Conservation (phyloP, 495 filamentous ascomycete genomes). For the Friedmanniomyces endolithicus region DNA sequence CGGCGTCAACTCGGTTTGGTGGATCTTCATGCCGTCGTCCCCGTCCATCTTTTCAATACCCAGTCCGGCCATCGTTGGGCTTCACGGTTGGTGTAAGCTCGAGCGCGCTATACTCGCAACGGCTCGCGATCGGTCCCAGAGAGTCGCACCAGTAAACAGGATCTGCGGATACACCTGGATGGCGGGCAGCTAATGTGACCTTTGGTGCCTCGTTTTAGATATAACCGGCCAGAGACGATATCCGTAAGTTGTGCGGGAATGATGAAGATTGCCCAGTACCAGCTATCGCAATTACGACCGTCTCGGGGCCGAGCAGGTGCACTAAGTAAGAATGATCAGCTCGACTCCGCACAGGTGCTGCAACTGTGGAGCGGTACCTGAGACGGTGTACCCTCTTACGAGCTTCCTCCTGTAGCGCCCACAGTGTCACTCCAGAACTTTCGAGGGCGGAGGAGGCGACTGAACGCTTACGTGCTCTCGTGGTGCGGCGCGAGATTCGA, state of each 20-base stretch:
- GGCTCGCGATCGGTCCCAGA: not conserved
- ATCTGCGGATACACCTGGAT: not conserved
- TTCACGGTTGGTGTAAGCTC: not conserved
- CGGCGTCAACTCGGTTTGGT: not conserved
- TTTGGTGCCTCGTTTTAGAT: not conserved
- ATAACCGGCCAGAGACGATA: no score
- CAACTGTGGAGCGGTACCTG: not conserved
- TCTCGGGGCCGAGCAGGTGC: no score
- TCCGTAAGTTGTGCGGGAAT: no score
- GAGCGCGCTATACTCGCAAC: not conserved
- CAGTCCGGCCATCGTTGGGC: not conserved
- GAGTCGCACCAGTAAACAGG: not conserved
- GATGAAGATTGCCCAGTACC: no score
- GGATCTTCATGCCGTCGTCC: slow-evolving; percentile 1
- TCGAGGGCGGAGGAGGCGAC: not conserved
- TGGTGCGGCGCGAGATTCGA: not conserved
- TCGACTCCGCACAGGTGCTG: not conserved
- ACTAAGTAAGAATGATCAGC: not conserved
- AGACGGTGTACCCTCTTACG: not conserved
- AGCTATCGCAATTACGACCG: no score
- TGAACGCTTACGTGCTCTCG: not conserved
- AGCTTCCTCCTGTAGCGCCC: not conserved
- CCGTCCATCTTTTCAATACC: slow-evolving; percentile 1
- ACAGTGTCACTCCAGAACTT: not conserved
- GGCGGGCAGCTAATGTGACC: not conserved